These are phyloP conservation scores for Ramaria rubella DNA, from an alignment of 768 basidiomycete species.

Conservation along the genomic window DNA sequence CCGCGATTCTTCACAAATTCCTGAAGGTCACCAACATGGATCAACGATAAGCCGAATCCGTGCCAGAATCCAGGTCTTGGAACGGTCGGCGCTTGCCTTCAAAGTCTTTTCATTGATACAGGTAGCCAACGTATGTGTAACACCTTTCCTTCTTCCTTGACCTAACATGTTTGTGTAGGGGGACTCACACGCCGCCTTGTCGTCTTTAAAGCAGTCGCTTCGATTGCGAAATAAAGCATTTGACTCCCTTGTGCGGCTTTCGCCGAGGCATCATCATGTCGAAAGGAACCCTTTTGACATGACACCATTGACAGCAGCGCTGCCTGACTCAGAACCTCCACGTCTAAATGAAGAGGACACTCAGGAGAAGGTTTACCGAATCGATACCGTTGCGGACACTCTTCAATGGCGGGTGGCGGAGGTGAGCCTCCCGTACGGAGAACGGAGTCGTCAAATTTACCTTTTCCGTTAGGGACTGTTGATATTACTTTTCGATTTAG, in stretches of 20 bases:
- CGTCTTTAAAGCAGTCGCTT: constrained; percentile 59
- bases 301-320: constrained; percentile 35
- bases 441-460: not conserved
- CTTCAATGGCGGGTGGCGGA: constrained; percentile 74
- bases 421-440: constrained; percentile 10
- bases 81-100: constrained; percentile 67
- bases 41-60: constrained; percentile 54
- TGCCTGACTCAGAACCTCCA: constrained; percentile 28
- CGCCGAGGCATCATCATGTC: constrained; percentile 24
- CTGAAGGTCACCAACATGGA: constrained; percentile 13
- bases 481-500: constrained; percentile 55
- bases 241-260: constrained; percentile 57
- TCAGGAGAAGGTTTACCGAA: constrained; percentile 24
- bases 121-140: constrained; percentile 46
- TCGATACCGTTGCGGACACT: constrained; percentile 40
- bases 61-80: constrained; percentile 50
- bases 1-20: not conserved
- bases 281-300: constrained; percentile 58
- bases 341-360: constrained; percentile 13
- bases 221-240: constrained; percentile 77
- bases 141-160: not conserved
- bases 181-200: constrained; percentile 49
- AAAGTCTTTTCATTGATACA: constrained; percentile 65
- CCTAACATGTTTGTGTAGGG: constrained; percentile 39
- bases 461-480: constrained; percentile 43